Conservation (phyloP, 805 yeast genomes). For the Lachancea quebecensis region DNA sequence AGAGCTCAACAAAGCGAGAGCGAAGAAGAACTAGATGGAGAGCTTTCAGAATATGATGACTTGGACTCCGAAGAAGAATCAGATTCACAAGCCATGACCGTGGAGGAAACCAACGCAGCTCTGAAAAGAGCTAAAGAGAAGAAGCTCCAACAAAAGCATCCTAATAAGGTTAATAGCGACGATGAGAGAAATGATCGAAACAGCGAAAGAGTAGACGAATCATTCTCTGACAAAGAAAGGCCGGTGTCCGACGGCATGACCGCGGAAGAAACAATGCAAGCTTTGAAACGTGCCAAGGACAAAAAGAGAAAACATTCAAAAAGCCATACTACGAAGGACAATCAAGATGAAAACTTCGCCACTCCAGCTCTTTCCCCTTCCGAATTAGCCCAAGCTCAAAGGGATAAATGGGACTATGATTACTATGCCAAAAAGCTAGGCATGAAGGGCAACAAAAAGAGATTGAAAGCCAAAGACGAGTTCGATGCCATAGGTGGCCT, state of each 20-base stretch:
- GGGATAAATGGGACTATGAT: slow-evolving; percentile 72
- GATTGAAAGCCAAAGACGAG: slow-evolving; percentile 42
- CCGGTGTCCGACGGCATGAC: slow-evolving; percentile 25
- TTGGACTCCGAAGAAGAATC: slow-evolving; percentile 7
- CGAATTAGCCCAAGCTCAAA: slow-evolving; percentile 42
- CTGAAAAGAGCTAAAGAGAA: slow-evolving; percentile 23
- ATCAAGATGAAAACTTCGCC: neutral
- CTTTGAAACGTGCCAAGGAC: slow-evolving; percentile 26
- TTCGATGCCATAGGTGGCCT: slow-evolving; percentile 80
- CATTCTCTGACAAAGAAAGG: slow-evolving; percentile 9
- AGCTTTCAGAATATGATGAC: no score
- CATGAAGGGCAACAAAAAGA: slow-evolving; percentile 47
- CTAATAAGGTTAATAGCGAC: neutral
- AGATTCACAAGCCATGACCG: slow-evolving; percentile 31
- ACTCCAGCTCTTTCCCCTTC: slow-evolving; percentile 31
- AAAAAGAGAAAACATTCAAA: slow-evolving; percentile 13
- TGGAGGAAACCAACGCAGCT: slow-evolving; percentile 40
- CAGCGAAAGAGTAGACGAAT: slow-evolving; percentile 5
- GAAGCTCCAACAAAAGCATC: neutral
- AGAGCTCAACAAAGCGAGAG: neutral
- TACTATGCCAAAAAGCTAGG: slow-evolving; percentile 82
- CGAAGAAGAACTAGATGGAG: neutral
- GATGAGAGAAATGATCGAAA: neutral
- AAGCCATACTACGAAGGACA: neutral
- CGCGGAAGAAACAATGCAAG: slow-evolving; percentile 33